A percentile compares a stretch with the other conserved stretches of the same genome.
phyloP scores from a whole-genome alignment of 1,284 basidiomycete species.

The Sporisorium reilianum region DNA sequence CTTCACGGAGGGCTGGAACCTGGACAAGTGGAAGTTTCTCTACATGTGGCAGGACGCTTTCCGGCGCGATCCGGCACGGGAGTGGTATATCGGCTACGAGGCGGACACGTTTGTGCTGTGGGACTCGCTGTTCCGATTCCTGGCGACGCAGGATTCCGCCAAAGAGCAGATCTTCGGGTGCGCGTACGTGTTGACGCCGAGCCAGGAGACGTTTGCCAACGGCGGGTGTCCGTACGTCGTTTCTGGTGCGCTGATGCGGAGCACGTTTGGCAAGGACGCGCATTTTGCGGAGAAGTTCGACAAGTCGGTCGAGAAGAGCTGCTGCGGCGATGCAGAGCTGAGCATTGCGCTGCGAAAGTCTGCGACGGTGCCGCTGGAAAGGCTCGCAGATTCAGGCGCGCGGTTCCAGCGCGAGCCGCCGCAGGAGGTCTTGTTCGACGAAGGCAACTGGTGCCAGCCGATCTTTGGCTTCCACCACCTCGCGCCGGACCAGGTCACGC shows the following conservation, averaged over 20 bases:
- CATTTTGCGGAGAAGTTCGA: constrained; percentile 32
- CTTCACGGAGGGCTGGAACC: constrained; percentile 26
- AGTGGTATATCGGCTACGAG: constrained; percentile 51
- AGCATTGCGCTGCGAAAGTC: constrained; percentile 30
- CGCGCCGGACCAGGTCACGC: constrained; percentile 15
- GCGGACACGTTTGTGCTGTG: constrained; percentile 39
- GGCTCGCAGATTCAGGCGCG: constrained; percentile 15
- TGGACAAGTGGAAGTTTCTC: constrained; percentile 46
- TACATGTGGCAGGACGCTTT: constrained; percentile 49
- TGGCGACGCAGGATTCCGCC: constrained; percentile 9
- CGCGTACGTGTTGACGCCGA: constrained; percentile 11
- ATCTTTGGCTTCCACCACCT: constrained; percentile 39
- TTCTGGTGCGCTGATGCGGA: constrained; percentile 37
- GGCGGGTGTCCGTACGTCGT: constrained; percentile 39
- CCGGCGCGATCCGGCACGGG: constrained; percentile 14
- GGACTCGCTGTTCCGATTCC: constrained; percentile 33
- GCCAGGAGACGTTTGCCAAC: constrained; percentile 35
- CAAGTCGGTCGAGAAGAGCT: constrained; percentile 14
- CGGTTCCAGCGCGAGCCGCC: constrained; percentile 29
- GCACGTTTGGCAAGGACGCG: constrained; percentile 23
- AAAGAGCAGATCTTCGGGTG: constrained; percentile 36
- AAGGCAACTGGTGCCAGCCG: constrained; percentile 31
- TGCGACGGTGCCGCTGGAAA: constrained; percentile 10
- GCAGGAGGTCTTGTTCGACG: constrained; percentile 22
- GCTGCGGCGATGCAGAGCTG: constrained; percentile 47